Percentiles rank a stretch among this genome's conserved stretches.
These are phyloP conservation scores for Asparagopsis taxiformis DNA, from an alignment of 31 red algal genomes.

Conservation along the genomic window DNA sequence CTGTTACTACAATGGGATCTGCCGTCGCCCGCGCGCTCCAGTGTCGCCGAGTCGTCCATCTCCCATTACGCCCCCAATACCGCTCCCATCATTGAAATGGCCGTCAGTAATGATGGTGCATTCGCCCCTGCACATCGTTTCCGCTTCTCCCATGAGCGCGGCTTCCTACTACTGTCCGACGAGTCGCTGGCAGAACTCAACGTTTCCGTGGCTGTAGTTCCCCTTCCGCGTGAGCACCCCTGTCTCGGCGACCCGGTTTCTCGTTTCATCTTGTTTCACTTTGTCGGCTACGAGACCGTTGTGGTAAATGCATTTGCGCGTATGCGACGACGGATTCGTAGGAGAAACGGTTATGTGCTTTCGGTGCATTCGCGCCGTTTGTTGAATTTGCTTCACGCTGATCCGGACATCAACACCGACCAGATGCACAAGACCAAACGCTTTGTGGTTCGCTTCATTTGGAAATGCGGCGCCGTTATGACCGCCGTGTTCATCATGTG, in stretches of 20 bases:
- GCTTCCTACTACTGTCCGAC: slow-evolving; percentile 76
- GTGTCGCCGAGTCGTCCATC: too few relatives aligned
- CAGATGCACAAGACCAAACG: slow-evolving; percentile 24
- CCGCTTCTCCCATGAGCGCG: slow-evolving; percentile 82
- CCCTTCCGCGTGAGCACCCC: slow-evolving; percentile 26
- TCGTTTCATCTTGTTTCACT: slow-evolving; percentile 36
- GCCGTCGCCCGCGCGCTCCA: not conserved
- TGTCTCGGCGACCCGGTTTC: slow-evolving; percentile 65
- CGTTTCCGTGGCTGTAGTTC: slow-evolving; percentile 43
- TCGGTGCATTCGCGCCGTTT: slow-evolving; percentile 31
- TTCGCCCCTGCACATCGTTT: slow-evolving; percentile 4
- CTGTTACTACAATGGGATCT: slow-evolving; percentile 19
- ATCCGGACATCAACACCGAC: slow-evolving; percentile 32
- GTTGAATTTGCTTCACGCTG: slow-evolving; percentile 62
- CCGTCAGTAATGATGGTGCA: not conserved
- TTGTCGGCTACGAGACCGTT: slow-evolving; percentile 88
- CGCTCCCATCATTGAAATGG: slow-evolving; percentile 37
- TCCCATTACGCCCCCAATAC: not conserved
- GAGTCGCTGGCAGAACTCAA: slow-evolving; percentile 33
- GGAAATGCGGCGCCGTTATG: slow-evolving; percentile 69
- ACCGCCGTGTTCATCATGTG: slow-evolving; percentile 91
- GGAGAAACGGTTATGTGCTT: slow-evolving; percentile 51
- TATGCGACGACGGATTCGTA: slow-evolving; percentile 35
- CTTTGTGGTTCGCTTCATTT: slow-evolving; percentile 35
- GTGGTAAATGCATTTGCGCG: slow-evolving; percentile 77